A percentile compares a stretch with the other conserved stretches of the same genome.
Evolutionary conservation across 1,139 yeast genomes (phyloP).

Genomic region (Diutina neorugosa): DNA sequence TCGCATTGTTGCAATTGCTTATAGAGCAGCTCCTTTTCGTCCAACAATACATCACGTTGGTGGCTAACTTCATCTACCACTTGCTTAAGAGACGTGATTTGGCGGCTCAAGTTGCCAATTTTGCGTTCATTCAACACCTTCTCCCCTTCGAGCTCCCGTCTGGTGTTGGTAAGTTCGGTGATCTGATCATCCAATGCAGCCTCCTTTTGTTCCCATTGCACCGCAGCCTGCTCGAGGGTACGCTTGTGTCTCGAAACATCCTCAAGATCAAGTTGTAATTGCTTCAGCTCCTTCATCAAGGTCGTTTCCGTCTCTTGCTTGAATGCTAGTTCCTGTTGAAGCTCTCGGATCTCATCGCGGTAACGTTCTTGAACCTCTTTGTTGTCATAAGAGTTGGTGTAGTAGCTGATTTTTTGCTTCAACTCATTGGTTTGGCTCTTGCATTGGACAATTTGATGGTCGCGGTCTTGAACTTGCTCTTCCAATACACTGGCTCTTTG

Average conservation of each 20-base stretch:
- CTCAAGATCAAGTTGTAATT: background rate
- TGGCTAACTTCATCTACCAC: constrained; percentile 29
- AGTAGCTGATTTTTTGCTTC: constrained; percentile 43
- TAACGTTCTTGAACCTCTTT: constrained; percentile 30
- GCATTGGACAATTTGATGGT: constrained; percentile 7
- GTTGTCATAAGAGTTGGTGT: constrained; percentile 36
- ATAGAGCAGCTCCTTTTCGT: constrained; percentile 36
- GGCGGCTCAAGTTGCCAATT: constrained; percentile 36
- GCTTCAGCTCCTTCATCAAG: constrained; percentile 6
- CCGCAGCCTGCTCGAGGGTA: background rate
- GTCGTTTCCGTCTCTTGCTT: constrained; percentile 53
- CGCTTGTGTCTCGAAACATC: background rate
- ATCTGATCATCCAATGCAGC: background rate
- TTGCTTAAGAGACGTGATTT: constrained; percentile 38
- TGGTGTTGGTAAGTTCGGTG: background rate
- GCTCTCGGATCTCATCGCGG: constrained; percentile 44
- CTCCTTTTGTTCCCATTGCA: background rate
- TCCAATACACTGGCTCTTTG: constrained; percentile 43
- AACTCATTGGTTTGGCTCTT: constrained; percentile 16
- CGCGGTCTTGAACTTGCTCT: constrained; percentile 45
- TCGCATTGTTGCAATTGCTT: constrained; percentile 12
- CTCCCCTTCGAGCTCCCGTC: constrained; percentile 29
- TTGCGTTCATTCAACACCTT: constrained; percentile 31
- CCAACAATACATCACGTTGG: constrained; percentile 19
- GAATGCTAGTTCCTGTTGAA: constrained; percentile 46